Conservation (phyloP, 805 yeast genomes). For the Middelhovenomyces tepae region DNA sequence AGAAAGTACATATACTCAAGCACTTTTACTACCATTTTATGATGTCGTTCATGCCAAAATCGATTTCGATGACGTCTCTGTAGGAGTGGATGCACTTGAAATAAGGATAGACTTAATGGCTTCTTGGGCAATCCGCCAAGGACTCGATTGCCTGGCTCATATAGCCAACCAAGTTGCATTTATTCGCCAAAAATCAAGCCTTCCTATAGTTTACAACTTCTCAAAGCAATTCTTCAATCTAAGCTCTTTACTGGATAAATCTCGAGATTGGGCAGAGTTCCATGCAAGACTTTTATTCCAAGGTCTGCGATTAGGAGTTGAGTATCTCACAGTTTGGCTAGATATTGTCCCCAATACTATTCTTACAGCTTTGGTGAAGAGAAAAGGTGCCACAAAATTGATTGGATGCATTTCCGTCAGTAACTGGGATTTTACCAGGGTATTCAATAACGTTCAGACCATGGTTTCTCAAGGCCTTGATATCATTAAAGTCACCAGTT, state of each 20-base stretch:
- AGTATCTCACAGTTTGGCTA: conserved; percentile 5
- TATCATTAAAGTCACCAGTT: conserved; percentile 2
- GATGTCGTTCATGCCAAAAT: conserved; percentile 4
- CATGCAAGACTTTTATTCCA: conserved; percentile 3
- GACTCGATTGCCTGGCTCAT: conserved; percentile 3
- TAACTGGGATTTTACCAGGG: conserved; percentile 4
- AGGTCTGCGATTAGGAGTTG: conserved; percentile 8
- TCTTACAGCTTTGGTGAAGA: conserved; percentile 37
- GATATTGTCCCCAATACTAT: conserved; percentile 5
- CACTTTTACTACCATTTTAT: conserved; percentile 7
- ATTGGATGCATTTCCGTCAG: conserved; percentile 6
- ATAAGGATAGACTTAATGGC: conserved; percentile 10
- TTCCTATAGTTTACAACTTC: conserved; percentile 8
- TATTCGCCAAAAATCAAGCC: no score
- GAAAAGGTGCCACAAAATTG: conserved; percentile 1
- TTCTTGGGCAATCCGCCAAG: conserved; percentile 1
- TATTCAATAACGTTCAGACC: background rate
- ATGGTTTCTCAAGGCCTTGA: conserved; percentile 3
- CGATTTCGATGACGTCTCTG: conserved; percentile 5
- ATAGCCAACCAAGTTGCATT: conserved; percentile 6
- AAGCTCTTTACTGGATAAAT: background rate
- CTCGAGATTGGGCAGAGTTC: conserved; percentile 7
- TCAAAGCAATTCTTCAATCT: conserved; percentile 5
- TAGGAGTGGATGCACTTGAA: conserved; percentile 9
- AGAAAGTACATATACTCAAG: conserved; percentile 1